These are phyloP conservation scores for Chlamydomonas schloesseri DNA, from an alignment of 139 green algal species.

Conservation along the genomic window DNA sequence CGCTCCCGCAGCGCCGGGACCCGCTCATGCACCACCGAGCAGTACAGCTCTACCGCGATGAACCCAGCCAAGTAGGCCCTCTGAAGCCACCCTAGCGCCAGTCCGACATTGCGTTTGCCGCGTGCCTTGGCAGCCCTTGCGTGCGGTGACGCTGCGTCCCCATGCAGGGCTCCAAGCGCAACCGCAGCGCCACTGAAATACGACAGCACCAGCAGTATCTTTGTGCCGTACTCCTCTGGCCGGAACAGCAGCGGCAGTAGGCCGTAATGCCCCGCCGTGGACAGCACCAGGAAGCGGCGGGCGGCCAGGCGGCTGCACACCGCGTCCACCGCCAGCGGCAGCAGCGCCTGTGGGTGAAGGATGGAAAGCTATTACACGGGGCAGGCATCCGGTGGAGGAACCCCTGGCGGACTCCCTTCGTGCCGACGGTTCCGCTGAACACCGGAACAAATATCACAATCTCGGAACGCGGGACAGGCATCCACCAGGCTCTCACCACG, in stretches of 20 bases:
- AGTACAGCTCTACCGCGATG: slow-evolving; percentile 77
- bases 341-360: slow-evolving; percentile 59
- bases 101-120: background rate
- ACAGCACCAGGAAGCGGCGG: slow-evolving; percentile 68
- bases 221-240: slow-evolving; percentile 83
- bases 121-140: background rate
- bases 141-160: background rate
- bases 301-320: slow-evolving; percentile 27
- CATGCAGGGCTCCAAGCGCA: slow-evolving; percentile 31
- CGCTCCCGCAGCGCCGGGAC: slow-evolving; percentile 49
- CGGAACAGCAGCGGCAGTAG: slow-evolving; percentile 89
- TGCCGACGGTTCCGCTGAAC: no score
- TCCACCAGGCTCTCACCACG: slow-evolving; percentile 66
- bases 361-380: no score
- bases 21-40: slow-evolving; percentile 56
- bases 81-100: background rate
- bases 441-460: no score
- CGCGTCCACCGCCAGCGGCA: slow-evolving; percentile 66
- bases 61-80: slow-evolving; percentile 74
- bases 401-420: no score
- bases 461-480: no score
- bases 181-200: slow-evolving; percentile 49
- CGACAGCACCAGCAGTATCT: slow-evolving; percentile 69
- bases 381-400: no score
- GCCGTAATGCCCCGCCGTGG: slow-evolving; percentile 68